Evolutionary conservation across 345 rosid genomes (phyloP).

Genomic region (Gossypium rotundifolium): DNA sequence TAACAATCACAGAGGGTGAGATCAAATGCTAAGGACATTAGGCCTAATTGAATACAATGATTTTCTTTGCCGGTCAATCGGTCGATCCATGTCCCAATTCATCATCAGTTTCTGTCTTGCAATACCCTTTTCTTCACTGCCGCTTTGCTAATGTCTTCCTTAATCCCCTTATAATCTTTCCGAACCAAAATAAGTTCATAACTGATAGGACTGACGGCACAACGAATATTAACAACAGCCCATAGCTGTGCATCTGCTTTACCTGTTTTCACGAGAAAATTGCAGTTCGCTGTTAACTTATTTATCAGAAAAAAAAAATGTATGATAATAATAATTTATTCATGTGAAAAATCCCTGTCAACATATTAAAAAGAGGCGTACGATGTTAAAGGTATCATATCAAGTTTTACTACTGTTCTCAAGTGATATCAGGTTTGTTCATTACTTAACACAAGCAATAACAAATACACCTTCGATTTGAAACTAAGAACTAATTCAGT

Average conservation of each 20-base stretch:
- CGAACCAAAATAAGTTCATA: constrained; percentile 59
- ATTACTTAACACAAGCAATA: neutral
- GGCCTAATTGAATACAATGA: neutral
- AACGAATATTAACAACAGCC: constrained; percentile 25
- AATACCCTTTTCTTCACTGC: constrained; percentile 23
- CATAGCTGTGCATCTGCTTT: constrained; percentile 29
- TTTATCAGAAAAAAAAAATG: neutral
- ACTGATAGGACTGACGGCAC: constrained; percentile 35
- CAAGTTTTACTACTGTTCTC: no score
- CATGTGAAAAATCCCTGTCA: no score
- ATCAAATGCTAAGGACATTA: neutral
- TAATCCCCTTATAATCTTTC: constrained; percentile 52
- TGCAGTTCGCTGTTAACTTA: neutral
- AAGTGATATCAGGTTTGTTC: no score
- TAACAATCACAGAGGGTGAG: neutral
- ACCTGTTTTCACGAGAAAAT: constrained; percentile 25
- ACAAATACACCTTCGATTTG: neutral
- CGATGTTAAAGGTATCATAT: no score
- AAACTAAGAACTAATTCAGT: no score
- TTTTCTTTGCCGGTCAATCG: neutral
- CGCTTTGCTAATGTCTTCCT: constrained; percentile 50
- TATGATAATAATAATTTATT: no score
- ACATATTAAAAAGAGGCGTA: no score
- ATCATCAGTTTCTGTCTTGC: neutral
- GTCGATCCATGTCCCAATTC: neutral